phyloP scores from a whole-genome alignment of 2,329 filamentous ascomycete species.

The Coleophoma cylindrospora region DNA sequence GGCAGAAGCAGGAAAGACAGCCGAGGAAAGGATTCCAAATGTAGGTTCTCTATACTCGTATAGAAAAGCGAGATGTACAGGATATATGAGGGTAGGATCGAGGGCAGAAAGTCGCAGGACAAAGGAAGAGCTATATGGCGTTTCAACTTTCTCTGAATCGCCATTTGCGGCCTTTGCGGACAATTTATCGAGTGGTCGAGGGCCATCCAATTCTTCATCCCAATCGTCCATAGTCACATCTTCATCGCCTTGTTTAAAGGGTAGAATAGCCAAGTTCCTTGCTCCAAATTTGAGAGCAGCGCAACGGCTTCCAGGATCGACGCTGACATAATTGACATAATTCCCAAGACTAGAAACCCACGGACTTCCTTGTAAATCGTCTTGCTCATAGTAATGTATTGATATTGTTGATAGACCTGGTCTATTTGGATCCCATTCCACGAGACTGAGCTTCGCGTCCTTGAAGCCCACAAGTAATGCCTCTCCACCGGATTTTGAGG shows the following conservation, averaged over 20 bases:
- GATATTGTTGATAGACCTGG: conserved; percentile 81
- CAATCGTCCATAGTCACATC: conserved; percentile 90
- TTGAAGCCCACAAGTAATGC: conserved; percentile 78
- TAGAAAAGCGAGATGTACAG: conserved; percentile 86
- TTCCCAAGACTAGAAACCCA: conserved; percentile 74
- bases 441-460: conserved; percentile 87
- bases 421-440: conserved; percentile 87
- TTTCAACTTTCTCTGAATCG: conserved; percentile 34
- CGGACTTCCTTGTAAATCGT: conserved; percentile 76
- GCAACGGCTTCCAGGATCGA: conserved; percentile 89
- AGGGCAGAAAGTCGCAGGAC: conserved; percentile 85
- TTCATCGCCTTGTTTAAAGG: conserved; percentile 81
- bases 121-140: conserved; percentile 86
- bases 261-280: conserved; percentile 86
- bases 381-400: conserved; percentile 97
- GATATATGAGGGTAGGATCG: conserved; percentile 81
- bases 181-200: conserved; percentile 45
- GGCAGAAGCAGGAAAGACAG: conserved; percentile 65
- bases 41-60: conserved; percentile 97
- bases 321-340: conserved; percentile 75
- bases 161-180: conserved; percentile 25
- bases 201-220: conserved; percentile 75
- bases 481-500: conserved; percentile 76
- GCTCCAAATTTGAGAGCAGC: conserved; percentile 89
- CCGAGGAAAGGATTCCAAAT: conserved; percentile 87